Evolutionary conservation across 75 land plant species (phyloP).

Genomic region (Sequoia sempervirens): DNA sequence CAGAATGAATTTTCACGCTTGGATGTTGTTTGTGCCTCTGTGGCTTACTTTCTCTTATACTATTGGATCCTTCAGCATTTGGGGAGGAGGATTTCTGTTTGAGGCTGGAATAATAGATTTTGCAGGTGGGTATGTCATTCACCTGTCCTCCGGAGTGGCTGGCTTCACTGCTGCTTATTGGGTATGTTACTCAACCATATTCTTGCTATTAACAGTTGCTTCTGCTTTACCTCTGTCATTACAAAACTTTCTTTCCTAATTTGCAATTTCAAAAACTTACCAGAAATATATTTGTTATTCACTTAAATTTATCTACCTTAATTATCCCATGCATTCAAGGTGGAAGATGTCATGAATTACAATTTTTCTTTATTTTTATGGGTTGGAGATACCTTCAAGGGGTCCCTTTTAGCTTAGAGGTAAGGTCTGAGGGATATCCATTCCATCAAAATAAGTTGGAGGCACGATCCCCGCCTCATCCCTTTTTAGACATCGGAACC

Average conservation of each 20-base stretch:
- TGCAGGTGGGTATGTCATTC: slow-evolving; percentile 82
- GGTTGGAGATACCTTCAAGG: too few relatives aligned
- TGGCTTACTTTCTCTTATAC: slow-evolving; percentile 61
- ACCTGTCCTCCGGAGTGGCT: slow-evolving; percentile 64
- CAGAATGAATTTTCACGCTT: slow-evolving; percentile 63
- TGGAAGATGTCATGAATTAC: too few relatives aligned
- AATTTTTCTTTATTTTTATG: too few relatives aligned
- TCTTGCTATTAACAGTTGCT: neutral
- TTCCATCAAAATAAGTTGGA: too few relatives aligned
- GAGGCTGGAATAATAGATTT: slow-evolving; percentile 66
- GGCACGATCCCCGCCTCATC: too few relatives aligned
- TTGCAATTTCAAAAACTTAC: neutral
- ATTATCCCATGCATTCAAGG: too few relatives aligned
- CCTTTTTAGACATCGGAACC: too few relatives aligned
- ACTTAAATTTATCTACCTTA: too few relatives aligned
- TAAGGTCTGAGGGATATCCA: too few relatives aligned
- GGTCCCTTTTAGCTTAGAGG: too few relatives aligned
- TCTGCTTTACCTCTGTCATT: neutral
- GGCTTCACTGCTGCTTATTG: slow-evolving; percentile 62
- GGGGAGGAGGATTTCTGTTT: slow-evolving; percentile 63
- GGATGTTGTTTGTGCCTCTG: slow-evolving; percentile 83
- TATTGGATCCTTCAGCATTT: slow-evolving; percentile 50
- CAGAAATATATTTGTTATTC: too few relatives aligned
- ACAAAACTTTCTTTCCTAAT: neutral
- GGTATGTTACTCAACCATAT: slow-evolving; percentile 12